Evolutionary conservation across 1,284 basidiomycete genomes (phyloP), one percentile per base, ranked within the genome.

Genomic region (Hypsizygus ulmarius): DNA sequence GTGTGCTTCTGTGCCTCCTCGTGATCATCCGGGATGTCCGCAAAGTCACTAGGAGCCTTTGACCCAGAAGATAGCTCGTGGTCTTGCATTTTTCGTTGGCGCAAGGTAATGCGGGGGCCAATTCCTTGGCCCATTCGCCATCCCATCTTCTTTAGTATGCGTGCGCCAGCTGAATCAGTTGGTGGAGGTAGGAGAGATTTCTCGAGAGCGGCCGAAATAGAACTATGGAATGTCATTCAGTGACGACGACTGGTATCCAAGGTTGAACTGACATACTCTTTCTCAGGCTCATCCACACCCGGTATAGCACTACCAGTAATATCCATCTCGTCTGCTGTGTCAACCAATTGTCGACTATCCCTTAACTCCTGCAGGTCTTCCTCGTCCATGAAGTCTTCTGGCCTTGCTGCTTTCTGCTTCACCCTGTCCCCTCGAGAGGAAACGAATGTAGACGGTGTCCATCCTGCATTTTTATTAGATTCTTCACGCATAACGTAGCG

Each of bases 311-410:
- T 79, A 6, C 76, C 82, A 1, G 78, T 69, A 14, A 86, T 64
- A 49, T 88, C 82, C 80, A 82, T 88, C 67, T 83, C 78, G 29
- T 89, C 84, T 15, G 81, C 80, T n/a, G 81, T 83, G 60, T 91
- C 87, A 3, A 89, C 78, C 7, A 96, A 66, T 38, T 81, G 81
- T 55, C 84, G 76, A 56, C 79, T 81, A 40, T 91, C 89, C 33
- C 77, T 80, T 51, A 88, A 65, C 53, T 91, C 90, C 32, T 85
- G 81, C n/a, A 96, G 70, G 66, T 97, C 96, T 69, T 99, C 97
- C 37, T 97, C 96, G 68, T 99, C 96, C 96, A 99, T 99, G 65
- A 93, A 98, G 65, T 98, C 96, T 64, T 97, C 92, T 0, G 89
- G 84, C 9, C 80, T 77, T 12, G 74, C 69, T 0, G 65, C 64